A percentile compares a stretch with the other conserved stretches of the same genome.
Evolutionary conservation across 78 protist species (phyloP).

Genomic region (Dictyostelium intermedium): DNA sequence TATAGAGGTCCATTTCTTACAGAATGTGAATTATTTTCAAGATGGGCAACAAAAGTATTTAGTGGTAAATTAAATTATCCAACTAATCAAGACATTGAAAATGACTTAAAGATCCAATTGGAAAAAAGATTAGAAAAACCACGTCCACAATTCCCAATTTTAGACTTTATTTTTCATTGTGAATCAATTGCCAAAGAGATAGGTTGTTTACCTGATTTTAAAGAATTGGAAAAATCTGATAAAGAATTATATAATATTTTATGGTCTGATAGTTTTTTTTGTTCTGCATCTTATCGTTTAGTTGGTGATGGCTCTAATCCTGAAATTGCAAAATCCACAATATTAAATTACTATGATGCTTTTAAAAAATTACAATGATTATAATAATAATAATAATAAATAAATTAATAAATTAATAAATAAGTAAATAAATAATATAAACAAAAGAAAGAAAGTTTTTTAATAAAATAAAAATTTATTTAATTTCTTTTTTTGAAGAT

Average conservation of each 20-base stretch:
- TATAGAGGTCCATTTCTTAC: not conserved
- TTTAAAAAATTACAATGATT: not conserved
- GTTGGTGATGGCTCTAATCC: not conserved
- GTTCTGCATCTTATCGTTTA: not conserved
- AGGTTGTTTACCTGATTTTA: not conserved
- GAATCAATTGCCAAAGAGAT: not conserved
- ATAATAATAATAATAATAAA: not conserved
- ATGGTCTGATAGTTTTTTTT: not conserved
- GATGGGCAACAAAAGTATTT: not conserved
- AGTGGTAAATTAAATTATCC: not conserved
- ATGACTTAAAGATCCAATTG: not conserved
- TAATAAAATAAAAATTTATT: no score
- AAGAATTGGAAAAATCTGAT: not conserved
- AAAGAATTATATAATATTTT: not conserved
- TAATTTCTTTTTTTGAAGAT: no score
- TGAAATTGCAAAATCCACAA: not conserved
- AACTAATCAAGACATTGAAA: not conserved
- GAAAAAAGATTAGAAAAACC: not conserved
- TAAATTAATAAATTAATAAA: no score
- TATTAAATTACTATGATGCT: no score
- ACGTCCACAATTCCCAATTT: not conserved
- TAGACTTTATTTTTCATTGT: not conserved
- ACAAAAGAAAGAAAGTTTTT: no score
- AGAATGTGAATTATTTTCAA: not conserved
- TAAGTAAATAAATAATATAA: no score